Base-by-base conservation (phyloP, 805 yeast genomes). In the Schizosaccharomyces osmophilus region DNA sequence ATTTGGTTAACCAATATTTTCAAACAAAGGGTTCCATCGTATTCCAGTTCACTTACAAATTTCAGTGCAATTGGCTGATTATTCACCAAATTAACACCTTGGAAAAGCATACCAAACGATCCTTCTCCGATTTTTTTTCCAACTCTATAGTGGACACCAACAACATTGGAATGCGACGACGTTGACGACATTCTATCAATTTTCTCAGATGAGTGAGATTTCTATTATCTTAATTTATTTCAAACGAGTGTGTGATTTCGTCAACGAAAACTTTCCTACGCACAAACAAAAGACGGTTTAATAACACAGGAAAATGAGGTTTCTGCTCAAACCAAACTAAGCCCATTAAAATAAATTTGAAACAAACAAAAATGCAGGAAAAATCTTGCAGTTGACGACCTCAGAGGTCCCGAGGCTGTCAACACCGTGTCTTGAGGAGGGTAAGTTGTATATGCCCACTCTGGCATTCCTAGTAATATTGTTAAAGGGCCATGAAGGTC, bases 71-170 rank as follows among this genome's bases (percentile, higher is more conserved):
- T 97, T 61, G 87, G 94, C 64, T 83, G 84, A 66, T 89, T 89
- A 74, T 88, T 90, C 67, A 93, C 81, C 70, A 93, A 78, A 71
- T 93, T 90, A 51, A 87, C 80, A 64, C 98, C 98, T 74, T 93
- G 97, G 71, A 93, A 93, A 63, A 93, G 84, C 61, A 93, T 95
- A 62, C 98, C 98, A 72, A 93, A 93, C 4, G 97, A 90, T 55
- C 98, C 98, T 73, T 93, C 97, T 63, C 98, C 98, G 64, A 93
- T 89, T 74, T 93, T 93, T 73, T 90, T 90, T 63, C 98, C 98
- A 62, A 93, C 93, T 67, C 88, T 84, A 74, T 89, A 93, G 76
- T 93, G 98, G 64, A 90, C 82, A 29, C 98, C 98, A 59, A 93
- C 96, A 54, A 84, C 81, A 70, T 80, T 81, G 55, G 81, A 77